These are phyloP conservation scores for Xylaria intraflava DNA, from an alignment of 495 filamentous ascomycete species.

Conservation along the genomic window DNA sequence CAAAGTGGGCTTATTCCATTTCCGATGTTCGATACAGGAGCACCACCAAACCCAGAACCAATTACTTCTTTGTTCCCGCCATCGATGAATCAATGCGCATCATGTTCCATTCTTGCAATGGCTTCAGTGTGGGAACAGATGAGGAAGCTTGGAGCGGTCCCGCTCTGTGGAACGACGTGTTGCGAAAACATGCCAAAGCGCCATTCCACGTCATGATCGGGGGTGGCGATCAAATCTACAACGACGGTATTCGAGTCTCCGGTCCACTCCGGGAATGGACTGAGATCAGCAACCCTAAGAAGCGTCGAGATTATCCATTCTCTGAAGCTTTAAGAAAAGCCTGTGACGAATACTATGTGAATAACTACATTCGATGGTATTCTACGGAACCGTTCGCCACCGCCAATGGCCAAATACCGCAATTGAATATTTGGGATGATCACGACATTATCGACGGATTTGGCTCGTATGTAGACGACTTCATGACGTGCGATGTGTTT, in stretches of 20 bases:
- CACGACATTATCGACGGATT: constrained; percentile 92
- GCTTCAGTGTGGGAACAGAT: constrained; percentile 89
- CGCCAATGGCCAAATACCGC: constrained; percentile 81
- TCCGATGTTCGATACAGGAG: constrained; percentile 40
- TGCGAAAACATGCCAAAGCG: constrained; percentile 59
- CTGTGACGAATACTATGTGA: constrained; percentile 86
- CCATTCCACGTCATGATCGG: constrained; percentile 96
- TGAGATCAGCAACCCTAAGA: constrained; percentile 71
- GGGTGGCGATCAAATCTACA: constrained; percentile 93
- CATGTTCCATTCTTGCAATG: constrained; percentile 95
- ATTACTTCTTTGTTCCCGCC: constrained; percentile 69
- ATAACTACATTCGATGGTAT: constrained; percentile 89
- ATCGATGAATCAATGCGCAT: constrained; percentile 81
- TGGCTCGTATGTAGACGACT: constrained; percentile 85
- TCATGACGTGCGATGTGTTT: constrained; percentile 90
- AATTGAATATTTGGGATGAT: constrained; percentile 94
- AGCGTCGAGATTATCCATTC: constrained; percentile 71
- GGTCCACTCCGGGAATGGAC: constrained; percentile 80
- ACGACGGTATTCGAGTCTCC: constrained; percentile 77
- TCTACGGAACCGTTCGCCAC: constrained; percentile 71
- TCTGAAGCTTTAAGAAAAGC: constrained; percentile 60
- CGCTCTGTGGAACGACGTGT: constrained; percentile 84
- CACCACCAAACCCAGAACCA: constrained; percentile 39
- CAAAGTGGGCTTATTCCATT: constrained; percentile 56
- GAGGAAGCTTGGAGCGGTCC: constrained; percentile 76